These are phyloP conservation scores for Pleurotus ostreatus DNA, from an alignment of 768 basidiomycete genomes.

Conservation along the genomic window DNA sequence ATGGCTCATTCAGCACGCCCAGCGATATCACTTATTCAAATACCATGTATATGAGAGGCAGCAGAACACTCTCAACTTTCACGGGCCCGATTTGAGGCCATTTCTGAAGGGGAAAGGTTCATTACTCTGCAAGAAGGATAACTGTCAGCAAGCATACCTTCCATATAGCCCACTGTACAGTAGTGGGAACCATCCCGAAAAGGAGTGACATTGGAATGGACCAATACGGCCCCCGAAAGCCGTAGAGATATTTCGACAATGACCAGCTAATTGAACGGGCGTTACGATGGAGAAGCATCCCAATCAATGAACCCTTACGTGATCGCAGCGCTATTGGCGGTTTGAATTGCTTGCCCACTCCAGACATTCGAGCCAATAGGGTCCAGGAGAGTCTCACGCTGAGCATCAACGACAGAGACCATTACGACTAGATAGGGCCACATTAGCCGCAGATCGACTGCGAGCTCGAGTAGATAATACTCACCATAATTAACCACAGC, in stretches of 20 bases:
- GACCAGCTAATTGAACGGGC: slow-evolving; percentile 52
- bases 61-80: slow-evolving; percentile 42
- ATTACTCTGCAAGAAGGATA: neutral
- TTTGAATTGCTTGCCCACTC: slow-evolving; percentile 50
- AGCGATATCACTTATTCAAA: too few species aligned
- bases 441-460: too few species aligned
- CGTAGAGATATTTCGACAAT: slow-evolving; percentile 55
- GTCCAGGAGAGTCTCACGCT: slow-evolving; percentile 49
- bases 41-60: slow-evolving; percentile 56
- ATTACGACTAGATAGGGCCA: too few species aligned
- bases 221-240: slow-evolving; percentile 49
- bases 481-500: slow-evolving; percentile 35
- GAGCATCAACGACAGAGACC: slow-evolving; percentile 47
- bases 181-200: slow-evolving; percentile 48
- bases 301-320: slow-evolving; percentile 25
- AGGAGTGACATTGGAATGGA: slow-evolving; percentile 49
- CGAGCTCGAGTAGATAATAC: neutral
- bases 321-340: slow-evolving; percentile 52
- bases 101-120: slow-evolving; percentile 26
- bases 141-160: slow-evolving; percentile 29
- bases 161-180: slow-evolving; percentile 48
- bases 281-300: slow-evolving; percentile 40
- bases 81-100: slow-evolving; percentile 53
- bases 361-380: slow-evolving; percentile 59
- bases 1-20: too few species aligned